Conservation (phyloP, 208 protist genomes). For the Leishmania amazonensis region DNA sequence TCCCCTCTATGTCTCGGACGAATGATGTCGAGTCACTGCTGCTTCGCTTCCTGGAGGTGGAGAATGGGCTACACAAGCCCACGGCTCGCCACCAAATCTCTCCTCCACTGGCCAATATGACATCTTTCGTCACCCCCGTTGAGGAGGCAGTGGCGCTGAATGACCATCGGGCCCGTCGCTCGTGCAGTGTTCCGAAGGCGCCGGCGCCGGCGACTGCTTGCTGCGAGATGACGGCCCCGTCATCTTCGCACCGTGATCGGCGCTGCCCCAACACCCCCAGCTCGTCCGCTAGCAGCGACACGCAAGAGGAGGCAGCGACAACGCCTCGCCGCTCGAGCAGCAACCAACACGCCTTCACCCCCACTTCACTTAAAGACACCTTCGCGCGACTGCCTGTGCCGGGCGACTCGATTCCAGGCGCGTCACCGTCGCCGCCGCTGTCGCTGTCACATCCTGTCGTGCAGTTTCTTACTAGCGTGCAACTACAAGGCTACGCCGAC, state of each 20-base stretch:
- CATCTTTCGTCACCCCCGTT: background rate
- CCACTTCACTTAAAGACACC: background rate
- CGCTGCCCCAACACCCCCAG: background rate
- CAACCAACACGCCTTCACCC: background rate
- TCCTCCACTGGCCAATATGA: background rate
- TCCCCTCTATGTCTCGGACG: conserved; percentile 15
- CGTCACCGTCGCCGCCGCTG: conserved; percentile 10
- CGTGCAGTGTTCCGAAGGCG: background rate
- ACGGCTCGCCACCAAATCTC: background rate
- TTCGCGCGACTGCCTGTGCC: background rate
- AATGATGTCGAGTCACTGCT: conserved; percentile 11
- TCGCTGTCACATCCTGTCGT: conserved; percentile 66
- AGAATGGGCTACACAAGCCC: background rate
- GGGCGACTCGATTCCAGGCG: background rate
- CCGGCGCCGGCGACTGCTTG: background rate
- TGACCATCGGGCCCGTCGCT: background rate
- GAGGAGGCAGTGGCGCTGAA: background rate
- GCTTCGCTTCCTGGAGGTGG: conserved; percentile 13
- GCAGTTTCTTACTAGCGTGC: conserved; percentile 66
- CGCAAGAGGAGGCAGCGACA: conserved; percentile 17
- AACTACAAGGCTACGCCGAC: conserved; percentile 77
- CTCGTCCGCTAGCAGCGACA: conserved; percentile 10
- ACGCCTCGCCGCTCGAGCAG: background rate
- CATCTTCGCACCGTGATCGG: background rate
- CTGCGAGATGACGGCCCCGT: background rate